Percentiles rank a stretch among this genome's conserved stretches.
Conservation (phyloP, 805 yeast genomes). For the Metschnikowia arizonensis region DNA sequence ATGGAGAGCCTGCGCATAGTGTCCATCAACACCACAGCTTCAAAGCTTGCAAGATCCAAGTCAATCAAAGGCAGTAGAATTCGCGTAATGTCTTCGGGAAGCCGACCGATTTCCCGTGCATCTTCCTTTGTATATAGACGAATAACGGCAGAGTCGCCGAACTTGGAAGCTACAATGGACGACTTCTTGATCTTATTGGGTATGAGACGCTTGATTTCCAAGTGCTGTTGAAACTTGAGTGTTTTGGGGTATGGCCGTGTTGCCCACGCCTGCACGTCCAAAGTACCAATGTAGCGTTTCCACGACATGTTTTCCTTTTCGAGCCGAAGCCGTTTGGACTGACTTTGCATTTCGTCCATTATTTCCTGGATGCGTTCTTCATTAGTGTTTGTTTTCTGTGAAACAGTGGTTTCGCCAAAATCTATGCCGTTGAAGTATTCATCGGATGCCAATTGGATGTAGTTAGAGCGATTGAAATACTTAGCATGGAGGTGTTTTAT, state of each 20-base stretch:
- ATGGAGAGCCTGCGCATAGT: constrained; percentile 52
- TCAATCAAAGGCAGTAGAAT: constrained; percentile 64
- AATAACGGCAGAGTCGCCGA: constrained; percentile 30
- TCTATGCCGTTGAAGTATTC: constrained; percentile 16
- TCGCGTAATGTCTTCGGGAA: constrained; percentile 65
- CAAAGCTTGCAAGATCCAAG: constrained; percentile 49
- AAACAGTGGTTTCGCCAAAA: neutral
- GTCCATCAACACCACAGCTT: constrained; percentile 54
- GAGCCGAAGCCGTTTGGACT: constrained; percentile 9
- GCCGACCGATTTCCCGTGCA: constrained; percentile 66
- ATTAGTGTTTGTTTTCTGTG: neutral
- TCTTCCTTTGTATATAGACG: constrained; percentile 26
- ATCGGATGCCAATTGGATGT: constrained; percentile 17
- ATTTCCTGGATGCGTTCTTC: constrained; percentile 10
- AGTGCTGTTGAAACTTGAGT: constrained; percentile 41
- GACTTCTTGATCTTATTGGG: constrained; percentile 23
- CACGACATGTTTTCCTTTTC: constrained; percentile 18
- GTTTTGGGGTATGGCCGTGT: constrained; percentile 57
- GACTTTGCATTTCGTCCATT: constrained; percentile 11
- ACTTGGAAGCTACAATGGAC: constrained; percentile 17
- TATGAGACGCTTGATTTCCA: constrained; percentile 36
- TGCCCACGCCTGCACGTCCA: constrained; percentile 65
- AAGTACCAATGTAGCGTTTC: constrained; percentile 53
- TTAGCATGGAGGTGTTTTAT: constrained; percentile 11
- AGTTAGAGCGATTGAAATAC: constrained; percentile 18